These are phyloP conservation scores for Neolentinus lepideus DNA, from an alignment of 1,284 basidiomycete genomes.

Conservation along the genomic window DNA sequence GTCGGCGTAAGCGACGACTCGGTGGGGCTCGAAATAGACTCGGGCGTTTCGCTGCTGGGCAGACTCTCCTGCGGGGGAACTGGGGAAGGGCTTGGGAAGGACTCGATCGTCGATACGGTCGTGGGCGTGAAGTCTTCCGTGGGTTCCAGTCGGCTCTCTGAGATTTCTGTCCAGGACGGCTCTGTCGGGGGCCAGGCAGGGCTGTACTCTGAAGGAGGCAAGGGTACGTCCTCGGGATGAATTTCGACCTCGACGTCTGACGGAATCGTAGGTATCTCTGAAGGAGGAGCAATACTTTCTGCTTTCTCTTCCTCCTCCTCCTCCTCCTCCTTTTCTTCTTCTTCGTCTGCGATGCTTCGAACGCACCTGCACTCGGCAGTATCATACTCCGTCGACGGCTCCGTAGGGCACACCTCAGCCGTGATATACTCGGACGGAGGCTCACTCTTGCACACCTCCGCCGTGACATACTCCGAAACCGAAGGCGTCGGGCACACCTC, in stretches of 20 bases:
- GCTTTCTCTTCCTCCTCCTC: not conserved
- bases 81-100: slow-evolving; percentile 14
- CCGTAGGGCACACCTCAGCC: slow-evolving; percentile 38
- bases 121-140: slow-evolving; percentile 9
- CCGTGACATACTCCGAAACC: slow-evolving; percentile 39
- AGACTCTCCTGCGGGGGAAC: slow-evolving; percentile 14
- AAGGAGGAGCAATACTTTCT: slow-evolving; percentile 15
- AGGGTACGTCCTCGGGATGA: slow-evolving; percentile 29
- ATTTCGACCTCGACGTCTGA: slow-evolving; percentile 15
- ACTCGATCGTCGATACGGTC: slow-evolving; percentile 7
- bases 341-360: slow-evolving; percentile 9
- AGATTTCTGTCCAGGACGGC: slow-evolving; percentile 11
- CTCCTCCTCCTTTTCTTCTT: slow-evolving; percentile 8
- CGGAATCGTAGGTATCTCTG: slow-evolving; percentile 21
- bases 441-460: slow-evolving; percentile 43
- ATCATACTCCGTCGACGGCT: slow-evolving; percentile 27
- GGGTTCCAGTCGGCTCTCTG: slow-evolving; percentile 4
- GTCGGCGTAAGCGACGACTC: slow-evolving; percentile 30
- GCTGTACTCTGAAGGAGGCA: slow-evolving; percentile 28
- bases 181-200: slow-evolving; percentile 16
- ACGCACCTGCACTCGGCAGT: slow-evolving; percentile 24
- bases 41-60: slow-evolving; percentile 5
- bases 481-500: slow-evolving; percentile 21
- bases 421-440: slow-evolving; percentile 42
- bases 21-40: slow-evolving; percentile 13